Percentiles rank a stretch among this genome's conserved stretches.
Evolutionary conservation across 768 basidiomycete species (phyloP).

Genomic region (Leccinellum albellum): DNA sequence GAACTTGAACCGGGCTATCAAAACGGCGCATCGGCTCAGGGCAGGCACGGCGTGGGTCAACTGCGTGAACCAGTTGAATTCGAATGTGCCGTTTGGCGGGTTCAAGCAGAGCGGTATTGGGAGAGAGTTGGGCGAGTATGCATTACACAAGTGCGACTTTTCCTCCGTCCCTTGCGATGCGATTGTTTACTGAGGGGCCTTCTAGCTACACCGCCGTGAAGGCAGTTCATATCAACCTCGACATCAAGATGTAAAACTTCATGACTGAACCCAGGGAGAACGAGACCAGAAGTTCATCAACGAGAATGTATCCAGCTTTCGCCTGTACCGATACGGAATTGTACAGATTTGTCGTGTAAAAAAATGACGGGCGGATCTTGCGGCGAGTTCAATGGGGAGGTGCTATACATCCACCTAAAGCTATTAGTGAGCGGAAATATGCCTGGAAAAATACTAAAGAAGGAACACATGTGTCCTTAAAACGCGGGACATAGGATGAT

Average conservation of each 20-base stretch:
- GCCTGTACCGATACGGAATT: background rate
- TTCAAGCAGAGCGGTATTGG: constrained; percentile 84
- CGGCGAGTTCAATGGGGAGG: background rate
- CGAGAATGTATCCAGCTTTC: background rate
- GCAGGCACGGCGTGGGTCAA: constrained; percentile 79
- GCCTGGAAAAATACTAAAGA: background rate
- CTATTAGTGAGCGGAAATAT: background rate
- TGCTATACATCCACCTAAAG: background rate
- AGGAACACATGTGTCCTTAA: too few relatives aligned
- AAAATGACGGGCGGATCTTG: background rate
- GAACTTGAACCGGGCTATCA: constrained; percentile 70
- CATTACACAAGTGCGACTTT: constrained; percentile 45
- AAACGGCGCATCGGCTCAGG: constrained; percentile 67
- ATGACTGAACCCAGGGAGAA: background rate
- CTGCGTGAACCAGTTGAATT: constrained; percentile 27
- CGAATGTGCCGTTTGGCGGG: constrained; percentile 73
- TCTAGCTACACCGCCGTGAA: constrained; percentile 23
- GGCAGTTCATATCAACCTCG: constrained; percentile 47
- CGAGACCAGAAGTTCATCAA: background rate
- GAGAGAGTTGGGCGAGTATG: constrained; percentile 77
- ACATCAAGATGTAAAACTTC: constrained; percentile 12
- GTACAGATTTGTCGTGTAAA: background rate
- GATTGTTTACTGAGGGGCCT: background rate
- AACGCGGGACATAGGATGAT: too few relatives aligned
- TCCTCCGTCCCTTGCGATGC: background rate